Percentiles rank a stretch among this genome's conserved stretches.
These are phyloP conservation scores for Pichia nanzhaoensis DNA, from an alignment of 805 yeast genomes.

Conservation along the genomic window DNA sequence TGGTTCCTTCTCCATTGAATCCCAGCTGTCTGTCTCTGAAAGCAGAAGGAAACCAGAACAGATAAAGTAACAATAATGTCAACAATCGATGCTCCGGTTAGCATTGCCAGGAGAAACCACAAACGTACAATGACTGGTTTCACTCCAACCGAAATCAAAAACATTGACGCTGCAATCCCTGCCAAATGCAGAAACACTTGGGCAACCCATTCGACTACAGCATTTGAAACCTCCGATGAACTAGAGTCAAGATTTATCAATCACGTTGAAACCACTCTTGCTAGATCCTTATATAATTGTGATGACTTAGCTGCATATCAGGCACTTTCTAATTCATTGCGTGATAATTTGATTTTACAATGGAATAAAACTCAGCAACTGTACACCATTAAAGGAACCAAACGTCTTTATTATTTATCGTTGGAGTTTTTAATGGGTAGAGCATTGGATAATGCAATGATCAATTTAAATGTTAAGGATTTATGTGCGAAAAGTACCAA, in stretches of 20 bases:
- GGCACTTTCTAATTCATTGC: constrained; percentile 71
- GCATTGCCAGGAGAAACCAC: constrained; percentile 30
- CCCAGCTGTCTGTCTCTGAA: no score
- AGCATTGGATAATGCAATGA: constrained; percentile 89
- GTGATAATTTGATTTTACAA: constrained; percentile 74
- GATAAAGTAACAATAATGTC: constrained; percentile 2
- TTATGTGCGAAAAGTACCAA: constrained; percentile 48
- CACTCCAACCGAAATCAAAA: constrained; percentile 80
- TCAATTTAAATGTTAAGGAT: constrained; percentile 66
- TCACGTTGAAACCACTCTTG: constrained; percentile 86
- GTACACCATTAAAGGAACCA: constrained; percentile 76
- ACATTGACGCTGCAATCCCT: constrained; percentile 78
- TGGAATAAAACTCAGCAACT: constrained; percentile 94
- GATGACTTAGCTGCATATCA: constrained; percentile 90
- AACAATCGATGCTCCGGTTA: constrained; percentile 1
- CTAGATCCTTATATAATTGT: constrained; percentile 88
- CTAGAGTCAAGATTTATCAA: constrained; percentile 67
- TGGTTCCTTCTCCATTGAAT: no score
- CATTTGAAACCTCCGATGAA: constrained; percentile 42
- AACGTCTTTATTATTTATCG: constrained; percentile 80
- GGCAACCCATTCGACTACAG: constrained; percentile 59
- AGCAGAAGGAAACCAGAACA: neutral
- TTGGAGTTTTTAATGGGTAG: constrained; percentile 91
- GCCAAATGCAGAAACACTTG: constrained; percentile 68
- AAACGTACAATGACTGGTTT: constrained; percentile 83